These are phyloP conservation scores for Verticillium longisporum DNA, from an alignment of 2,329 filamentous ascomycete genomes.

Conservation along the genomic window DNA sequence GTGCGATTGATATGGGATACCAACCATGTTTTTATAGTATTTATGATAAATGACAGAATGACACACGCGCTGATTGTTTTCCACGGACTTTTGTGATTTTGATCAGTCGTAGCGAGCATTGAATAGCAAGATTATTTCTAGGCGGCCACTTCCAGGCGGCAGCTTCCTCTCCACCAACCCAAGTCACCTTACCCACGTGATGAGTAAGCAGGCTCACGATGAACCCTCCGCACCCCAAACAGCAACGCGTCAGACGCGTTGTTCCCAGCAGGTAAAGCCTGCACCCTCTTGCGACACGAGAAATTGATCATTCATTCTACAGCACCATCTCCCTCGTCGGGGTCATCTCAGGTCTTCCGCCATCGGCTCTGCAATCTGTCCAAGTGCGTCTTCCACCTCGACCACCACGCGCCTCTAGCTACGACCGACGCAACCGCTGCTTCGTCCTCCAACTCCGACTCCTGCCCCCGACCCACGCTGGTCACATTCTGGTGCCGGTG, in stretches of 20 bases:
- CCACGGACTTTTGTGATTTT: no score
- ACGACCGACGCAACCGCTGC: background rate
- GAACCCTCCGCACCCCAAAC: no score
- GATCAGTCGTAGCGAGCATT: no score
- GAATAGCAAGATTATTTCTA: no score
- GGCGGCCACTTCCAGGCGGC: no score
- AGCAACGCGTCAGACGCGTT: no score
- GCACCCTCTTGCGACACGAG: no score
- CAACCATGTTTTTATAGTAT: background rate
- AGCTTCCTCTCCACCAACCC: no score
- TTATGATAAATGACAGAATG: background rate
- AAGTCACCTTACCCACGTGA: no score
- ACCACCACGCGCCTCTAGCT: background rate
- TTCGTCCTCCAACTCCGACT: background rate
- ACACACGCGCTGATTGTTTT: background rate
- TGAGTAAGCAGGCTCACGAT: no score
- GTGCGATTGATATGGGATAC: background rate
- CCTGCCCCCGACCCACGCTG: background rate
- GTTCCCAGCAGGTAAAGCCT: background rate
- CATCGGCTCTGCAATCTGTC: background rate
- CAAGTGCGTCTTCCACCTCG: constrained; percentile 4
- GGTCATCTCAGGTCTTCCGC: background rate
- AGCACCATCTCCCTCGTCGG: background rate
- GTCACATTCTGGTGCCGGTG: constrained; percentile 26
- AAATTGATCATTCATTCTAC: no score